These are phyloP conservation scores for Musa schizocarpa DNA, from an alignment of 176 grass and related monocot genomes.

Conservation along the genomic window DNA sequence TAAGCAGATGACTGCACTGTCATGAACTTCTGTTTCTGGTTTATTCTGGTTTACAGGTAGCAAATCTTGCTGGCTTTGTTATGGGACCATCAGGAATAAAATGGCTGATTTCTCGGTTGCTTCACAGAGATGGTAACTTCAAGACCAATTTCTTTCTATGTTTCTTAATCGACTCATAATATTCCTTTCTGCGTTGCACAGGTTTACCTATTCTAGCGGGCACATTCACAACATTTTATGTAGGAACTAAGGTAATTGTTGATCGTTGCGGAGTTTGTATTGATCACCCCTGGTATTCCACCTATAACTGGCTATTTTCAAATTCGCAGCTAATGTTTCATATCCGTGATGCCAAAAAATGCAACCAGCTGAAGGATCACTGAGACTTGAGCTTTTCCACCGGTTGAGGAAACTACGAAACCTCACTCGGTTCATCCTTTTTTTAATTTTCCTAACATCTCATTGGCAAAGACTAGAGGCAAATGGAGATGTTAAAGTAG, in stretches of 20 bases:
- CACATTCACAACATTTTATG: conserved; percentile 76
- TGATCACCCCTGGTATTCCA: not conserved
- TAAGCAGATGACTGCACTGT: not conserved
- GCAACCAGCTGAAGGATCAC: conserved; percentile 1
- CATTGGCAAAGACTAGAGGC: too few relatives aligned
- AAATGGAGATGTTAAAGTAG: too few relatives aligned
- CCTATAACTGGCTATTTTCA: conserved; percentile 2
- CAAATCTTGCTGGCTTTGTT: conserved; percentile 84
- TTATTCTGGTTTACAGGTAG: conserved; percentile 35
- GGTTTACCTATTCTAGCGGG: conserved; percentile 39
- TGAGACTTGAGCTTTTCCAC: not conserved
- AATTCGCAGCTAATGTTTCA: conserved; percentile 86
- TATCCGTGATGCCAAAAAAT: conserved; percentile 34
- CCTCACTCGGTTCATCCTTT: too few relatives aligned
- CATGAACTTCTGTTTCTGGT: conserved; percentile 8
- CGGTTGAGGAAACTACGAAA: too few relatives aligned
- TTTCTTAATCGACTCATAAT: conserved; percentile 8
- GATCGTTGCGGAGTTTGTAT: not conserved
- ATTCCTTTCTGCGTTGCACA: conserved; percentile 28
- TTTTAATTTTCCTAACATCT: too few relatives aligned
- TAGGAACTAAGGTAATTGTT: conserved; percentile 63
- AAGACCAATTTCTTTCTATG: not conserved
- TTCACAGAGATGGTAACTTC: conserved; percentile 43
- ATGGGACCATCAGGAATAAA: conserved; percentile 66
- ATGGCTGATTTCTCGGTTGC: conserved; percentile 54